These are phyloP conservation scores for Gleditsia sinensis DNA, from an alignment of 306 rosid genomes.

Conservation along the genomic window DNA sequence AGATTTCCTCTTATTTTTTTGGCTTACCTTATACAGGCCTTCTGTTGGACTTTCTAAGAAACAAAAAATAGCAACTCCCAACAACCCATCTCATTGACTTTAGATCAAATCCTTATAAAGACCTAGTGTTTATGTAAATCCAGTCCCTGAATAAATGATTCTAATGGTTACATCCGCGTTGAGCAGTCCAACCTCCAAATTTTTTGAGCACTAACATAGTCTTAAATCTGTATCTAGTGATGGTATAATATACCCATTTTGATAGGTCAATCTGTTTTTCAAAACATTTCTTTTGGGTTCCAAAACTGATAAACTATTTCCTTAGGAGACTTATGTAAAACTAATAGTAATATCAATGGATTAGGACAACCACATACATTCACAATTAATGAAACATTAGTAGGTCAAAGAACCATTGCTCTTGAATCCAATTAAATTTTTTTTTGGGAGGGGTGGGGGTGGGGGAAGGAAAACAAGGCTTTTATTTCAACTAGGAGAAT, in stretches of 20 bases:
- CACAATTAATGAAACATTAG: not conserved
- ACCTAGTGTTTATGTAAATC: not conserved
- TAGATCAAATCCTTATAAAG: not conserved
- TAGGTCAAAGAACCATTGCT: not conserved
- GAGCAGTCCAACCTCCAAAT: not conserved
- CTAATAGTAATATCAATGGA: not conserved
- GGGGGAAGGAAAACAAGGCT: not conserved
- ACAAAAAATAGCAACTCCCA: not conserved
- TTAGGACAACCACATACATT: not conserved
- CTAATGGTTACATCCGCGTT: not conserved
- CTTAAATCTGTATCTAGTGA: not conserved
- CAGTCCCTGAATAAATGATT: not conserved
- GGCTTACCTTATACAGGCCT: not conserved
- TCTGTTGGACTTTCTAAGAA: not conserved
- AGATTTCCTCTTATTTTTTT: too few species aligned
- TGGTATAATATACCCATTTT: not conserved
- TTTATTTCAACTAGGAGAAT: not conserved
- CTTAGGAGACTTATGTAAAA: not conserved
- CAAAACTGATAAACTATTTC: not conserved
- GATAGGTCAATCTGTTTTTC: not conserved
- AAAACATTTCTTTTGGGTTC: not conserved
- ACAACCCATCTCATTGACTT: not conserved
- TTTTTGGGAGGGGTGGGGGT: too few species aligned
- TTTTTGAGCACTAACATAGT: not conserved
- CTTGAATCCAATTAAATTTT: too few species aligned